Percentiles rank a stretch among this genome's conserved stretches.
Conservation (phyloP, 129 eudicot genomes). For the Kitagawia praeruptora region DNA sequence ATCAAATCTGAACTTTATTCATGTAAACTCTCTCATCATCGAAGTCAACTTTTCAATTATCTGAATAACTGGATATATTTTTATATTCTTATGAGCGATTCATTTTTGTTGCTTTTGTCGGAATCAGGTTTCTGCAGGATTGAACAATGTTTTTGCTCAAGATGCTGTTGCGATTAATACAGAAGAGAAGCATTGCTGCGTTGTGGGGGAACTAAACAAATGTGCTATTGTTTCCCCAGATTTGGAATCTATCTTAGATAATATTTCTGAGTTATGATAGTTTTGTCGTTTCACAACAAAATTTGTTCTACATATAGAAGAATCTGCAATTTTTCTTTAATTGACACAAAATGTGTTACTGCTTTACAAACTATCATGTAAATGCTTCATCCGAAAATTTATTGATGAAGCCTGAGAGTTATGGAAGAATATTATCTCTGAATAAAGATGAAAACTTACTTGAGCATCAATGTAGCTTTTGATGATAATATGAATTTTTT, state of each 20-base stretch:
- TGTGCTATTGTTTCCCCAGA: constrained; percentile 73
- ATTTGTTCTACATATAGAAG: constrained; percentile 8
- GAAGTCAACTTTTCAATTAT: neutral
- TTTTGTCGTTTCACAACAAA: neutral
- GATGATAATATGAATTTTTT: neutral
- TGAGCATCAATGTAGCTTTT: neutral
- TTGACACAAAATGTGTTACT: neutral
- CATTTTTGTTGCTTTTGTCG: neutral
- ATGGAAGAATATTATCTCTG: neutral
- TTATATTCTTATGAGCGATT: neutral
- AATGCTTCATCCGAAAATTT: neutral
- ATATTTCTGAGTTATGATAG: constrained; percentile 28
- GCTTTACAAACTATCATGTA: neutral
- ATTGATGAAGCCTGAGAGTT: neutral
- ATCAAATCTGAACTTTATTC: neutral
- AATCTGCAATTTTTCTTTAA: neutral
- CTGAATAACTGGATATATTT: neutral
- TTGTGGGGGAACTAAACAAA: constrained; percentile 58
- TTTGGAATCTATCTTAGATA: constrained; percentile 45
- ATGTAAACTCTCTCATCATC: neutral
- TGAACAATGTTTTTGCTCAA: constrained; percentile 53
- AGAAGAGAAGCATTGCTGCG: constrained; percentile 44
- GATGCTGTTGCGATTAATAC: constrained; percentile 60
- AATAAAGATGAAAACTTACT: neutral
- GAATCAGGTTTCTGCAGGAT: constrained; percentile 66